Conservation (phyloP, 1,139 yeast genomes). For the Hansenula sp. region DNA sequence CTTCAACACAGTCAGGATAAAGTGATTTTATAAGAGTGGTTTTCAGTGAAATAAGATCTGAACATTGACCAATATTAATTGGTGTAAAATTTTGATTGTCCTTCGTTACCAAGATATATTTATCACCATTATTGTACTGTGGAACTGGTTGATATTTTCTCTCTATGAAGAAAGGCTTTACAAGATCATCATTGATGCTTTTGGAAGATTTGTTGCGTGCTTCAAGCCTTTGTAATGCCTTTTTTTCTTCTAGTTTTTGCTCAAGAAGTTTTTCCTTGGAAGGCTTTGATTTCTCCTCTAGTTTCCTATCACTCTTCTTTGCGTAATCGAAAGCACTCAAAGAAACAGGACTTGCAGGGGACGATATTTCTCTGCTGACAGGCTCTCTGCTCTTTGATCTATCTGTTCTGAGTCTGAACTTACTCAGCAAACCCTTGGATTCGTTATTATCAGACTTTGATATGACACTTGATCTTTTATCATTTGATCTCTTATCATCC, state of each 20-base stretch:
- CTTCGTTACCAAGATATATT: constrained; percentile 48
- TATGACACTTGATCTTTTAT: constrained; percentile 18
- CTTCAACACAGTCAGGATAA: constrained; percentile 37
- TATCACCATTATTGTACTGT: constrained; percentile 21
- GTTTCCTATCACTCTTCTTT: neutral
- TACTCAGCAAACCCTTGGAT: constrained; percentile 28
- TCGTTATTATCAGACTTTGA: constrained; percentile 15
- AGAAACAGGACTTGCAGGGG: constrained; percentile 17
- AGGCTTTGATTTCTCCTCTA: neutral
- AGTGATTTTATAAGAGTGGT: constrained; percentile 35
- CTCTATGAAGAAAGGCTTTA: constrained; percentile 21
- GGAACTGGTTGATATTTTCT: constrained; percentile 31
- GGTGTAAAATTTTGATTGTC: constrained; percentile 55
- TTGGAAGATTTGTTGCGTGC: neutral
- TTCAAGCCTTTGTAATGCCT: too few relatives aligned
- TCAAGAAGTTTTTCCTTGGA: too few relatives aligned
- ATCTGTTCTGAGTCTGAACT: constrained; percentile 16
- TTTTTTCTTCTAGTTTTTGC: too few relatives aligned
- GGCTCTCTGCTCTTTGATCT: constrained; percentile 12
- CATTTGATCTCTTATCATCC: constrained; percentile 20
- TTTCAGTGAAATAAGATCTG: constrained; percentile 31
- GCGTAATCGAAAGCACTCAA: neutral
- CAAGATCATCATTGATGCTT: neutral
- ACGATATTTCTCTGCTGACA: constrained; percentile 1
- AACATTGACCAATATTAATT: constrained; percentile 34